These are phyloP conservation scores for Nicotiana tomentosiformis DNA, from an alignment of 257 asterid species.

Conservation along the genomic window DNA sequence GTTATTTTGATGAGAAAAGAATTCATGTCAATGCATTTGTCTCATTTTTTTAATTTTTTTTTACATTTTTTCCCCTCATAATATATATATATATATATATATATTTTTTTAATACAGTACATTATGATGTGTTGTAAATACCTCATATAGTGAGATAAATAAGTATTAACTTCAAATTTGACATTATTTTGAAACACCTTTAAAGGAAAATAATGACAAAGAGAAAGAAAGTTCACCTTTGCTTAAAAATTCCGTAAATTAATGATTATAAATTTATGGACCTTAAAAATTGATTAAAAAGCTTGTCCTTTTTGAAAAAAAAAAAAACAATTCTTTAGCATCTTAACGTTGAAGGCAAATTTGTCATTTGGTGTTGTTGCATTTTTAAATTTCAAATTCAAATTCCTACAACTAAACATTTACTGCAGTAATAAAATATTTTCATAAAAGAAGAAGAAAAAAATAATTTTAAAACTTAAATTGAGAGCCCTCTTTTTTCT, in stretches of 20 bases:
- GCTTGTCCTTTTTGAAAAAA: background rate
- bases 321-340: background rate
- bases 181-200: background rate
- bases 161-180: background rate
- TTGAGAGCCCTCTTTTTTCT: background rate
- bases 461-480: background rate
- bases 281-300: background rate
- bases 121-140: too few relatives aligned
- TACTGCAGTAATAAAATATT: background rate
- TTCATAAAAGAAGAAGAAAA: background rate
- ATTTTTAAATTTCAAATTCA: constrained; percentile 3
- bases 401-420: background rate
- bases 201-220: background rate
- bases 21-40: too few relatives aligned
- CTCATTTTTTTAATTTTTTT: too few relatives aligned
- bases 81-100: too few relatives aligned
- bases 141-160: too few relatives aligned
- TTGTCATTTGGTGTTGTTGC: background rate
- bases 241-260: background rate
- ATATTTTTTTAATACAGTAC: too few relatives aligned
- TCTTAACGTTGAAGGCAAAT: background rate
- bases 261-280: background rate
- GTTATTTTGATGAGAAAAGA: background rate
- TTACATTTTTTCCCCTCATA: too few relatives aligned
- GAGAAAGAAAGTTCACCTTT: background rate